Evolutionary conservation across 768 basidiomycete genomes (phyloP).

Genomic region (Udeniomyces megalosporus): DNA sequence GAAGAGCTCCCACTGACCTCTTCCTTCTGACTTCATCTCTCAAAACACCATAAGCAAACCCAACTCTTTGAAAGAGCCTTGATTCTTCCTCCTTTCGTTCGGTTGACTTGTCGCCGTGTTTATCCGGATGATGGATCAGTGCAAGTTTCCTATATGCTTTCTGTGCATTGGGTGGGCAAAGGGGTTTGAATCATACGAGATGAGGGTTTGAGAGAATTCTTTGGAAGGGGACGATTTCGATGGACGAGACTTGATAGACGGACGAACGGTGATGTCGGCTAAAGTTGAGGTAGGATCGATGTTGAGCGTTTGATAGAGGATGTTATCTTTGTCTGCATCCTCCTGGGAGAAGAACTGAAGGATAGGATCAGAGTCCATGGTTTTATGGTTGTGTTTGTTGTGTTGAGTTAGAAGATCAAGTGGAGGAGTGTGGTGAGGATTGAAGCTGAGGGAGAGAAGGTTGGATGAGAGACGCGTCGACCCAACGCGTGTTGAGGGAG

Average conservation of each 20-base stretch:
- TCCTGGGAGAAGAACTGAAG: constrained; percentile 59
- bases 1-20: constrained; percentile 24
- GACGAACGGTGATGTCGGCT: constrained; percentile 42
- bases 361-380: constrained; percentile 38
- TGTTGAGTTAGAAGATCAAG: too few relatives aligned
- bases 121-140: constrained; percentile 48
- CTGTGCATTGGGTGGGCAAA: background rate
- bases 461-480: too few relatives aligned
- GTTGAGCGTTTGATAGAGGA: constrained; percentile 55
- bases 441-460: too few relatives aligned
- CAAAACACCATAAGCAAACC: constrained; percentile 82
- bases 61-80: constrained; percentile 72
- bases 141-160: constrained; percentile 22
- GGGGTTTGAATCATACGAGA: background rate
- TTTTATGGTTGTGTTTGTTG: too few relatives aligned
- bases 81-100: constrained; percentile 51
- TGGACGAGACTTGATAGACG: constrained; percentile 34
- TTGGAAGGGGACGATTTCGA: too few relatives aligned
- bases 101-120: constrained; percentile 45
- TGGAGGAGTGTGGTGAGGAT: too few relatives aligned
- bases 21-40: constrained; percentile 57
- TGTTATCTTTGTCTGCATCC: constrained; percentile 41
- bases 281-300: constrained; percentile 40
- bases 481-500: too few relatives aligned
- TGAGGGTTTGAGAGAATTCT: background rate